phyloP scores from a whole-genome alignment of 2,329 filamentous ascomycete species.

The Botryotinia calthae region DNA sequence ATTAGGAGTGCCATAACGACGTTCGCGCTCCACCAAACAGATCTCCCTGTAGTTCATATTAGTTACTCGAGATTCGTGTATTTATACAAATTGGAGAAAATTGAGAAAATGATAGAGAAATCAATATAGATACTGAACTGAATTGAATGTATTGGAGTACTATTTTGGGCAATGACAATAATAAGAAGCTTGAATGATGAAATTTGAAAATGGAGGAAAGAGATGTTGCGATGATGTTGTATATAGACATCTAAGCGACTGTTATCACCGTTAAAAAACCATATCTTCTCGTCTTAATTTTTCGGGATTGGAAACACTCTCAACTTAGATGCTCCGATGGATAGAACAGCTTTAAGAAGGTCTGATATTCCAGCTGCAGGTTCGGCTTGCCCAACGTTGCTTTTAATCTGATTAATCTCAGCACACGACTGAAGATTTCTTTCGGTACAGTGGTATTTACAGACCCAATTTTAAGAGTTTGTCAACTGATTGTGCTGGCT shows the following conservation, averaged over 20 bases:
- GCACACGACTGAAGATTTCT: too few relatives aligned
- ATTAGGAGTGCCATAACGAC: neutral
- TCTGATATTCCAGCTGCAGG: too few relatives aligned
- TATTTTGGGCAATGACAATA: fast-evolving
- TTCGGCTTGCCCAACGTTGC: too few relatives aligned
- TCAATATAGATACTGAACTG: neutral
- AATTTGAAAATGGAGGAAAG: neutral
- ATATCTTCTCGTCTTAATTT: fast-evolving
- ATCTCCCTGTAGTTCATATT: neutral
- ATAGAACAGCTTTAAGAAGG: too few relatives aligned
- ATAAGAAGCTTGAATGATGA: fast-evolving
- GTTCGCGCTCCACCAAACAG: neutral
- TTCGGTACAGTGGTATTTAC: too few relatives aligned
- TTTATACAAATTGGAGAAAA: neutral
- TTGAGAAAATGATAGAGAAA: too few relatives aligned
- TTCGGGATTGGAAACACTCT: neutral
- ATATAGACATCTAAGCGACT: neutral
- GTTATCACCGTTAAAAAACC: too few relatives aligned
- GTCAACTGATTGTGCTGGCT: too few relatives aligned
- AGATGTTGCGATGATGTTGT: neutral
- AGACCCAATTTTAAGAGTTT: too few relatives aligned
- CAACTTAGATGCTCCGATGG: too few relatives aligned
- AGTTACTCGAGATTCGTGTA: neutral
- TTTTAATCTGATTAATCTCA: too few relatives aligned
- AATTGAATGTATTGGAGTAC: neutral